A percentile compares a stretch with the other conserved stretches of the same genome.
Evolutionary conservation across 768 basidiomycete genomes (phyloP).

Genomic region (Sporobolomyces phaffii): DNA sequence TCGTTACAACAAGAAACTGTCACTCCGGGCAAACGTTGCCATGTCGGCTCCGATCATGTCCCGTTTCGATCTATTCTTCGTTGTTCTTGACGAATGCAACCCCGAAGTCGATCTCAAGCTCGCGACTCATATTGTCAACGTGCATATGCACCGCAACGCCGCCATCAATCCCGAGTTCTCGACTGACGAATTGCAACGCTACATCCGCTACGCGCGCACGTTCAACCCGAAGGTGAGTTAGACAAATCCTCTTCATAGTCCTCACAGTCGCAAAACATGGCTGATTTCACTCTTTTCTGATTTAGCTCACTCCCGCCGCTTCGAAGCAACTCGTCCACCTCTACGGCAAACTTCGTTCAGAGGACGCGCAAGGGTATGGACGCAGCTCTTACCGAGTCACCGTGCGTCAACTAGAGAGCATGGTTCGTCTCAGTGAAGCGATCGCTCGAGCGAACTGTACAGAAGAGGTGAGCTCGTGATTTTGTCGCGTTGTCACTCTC

Average conservation of each 20-base stretch:
- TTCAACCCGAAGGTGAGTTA: conserved; percentile 90
- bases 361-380: conserved; percentile 80
- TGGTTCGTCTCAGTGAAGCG: conserved; percentile 95
- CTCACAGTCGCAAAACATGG: too few species aligned
- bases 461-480: conserved; percentile 59
- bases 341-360: conserved; percentile 82
- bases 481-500: background rate
- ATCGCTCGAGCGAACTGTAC: conserved; percentile 96
- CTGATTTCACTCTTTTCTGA: conserved; percentile 20
- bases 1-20: conserved; percentile 89
- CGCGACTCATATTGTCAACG: conserved; percentile 93
- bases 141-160: conserved; percentile 88
- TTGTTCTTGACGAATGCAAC: conserved; percentile 94
- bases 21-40: conserved; percentile 81
- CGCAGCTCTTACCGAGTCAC: conserved; percentile 94
- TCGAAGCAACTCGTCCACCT: conserved; percentile 91
- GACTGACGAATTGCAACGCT: conserved; percentile 90
- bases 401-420: conserved; percentile 93
- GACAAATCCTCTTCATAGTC: too few species aligned
- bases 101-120: conserved; percentile 86
- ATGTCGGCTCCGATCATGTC: conserved; percentile 99
- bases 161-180: conserved; percentile 95
- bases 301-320: conserved; percentile 82
- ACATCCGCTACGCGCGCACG: conserved; percentile 93
- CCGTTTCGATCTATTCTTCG: conserved; percentile 95